phyloP scores from a whole-genome alignment of 208 protist genomes.

The Wallacemonas sp. region DNA sequence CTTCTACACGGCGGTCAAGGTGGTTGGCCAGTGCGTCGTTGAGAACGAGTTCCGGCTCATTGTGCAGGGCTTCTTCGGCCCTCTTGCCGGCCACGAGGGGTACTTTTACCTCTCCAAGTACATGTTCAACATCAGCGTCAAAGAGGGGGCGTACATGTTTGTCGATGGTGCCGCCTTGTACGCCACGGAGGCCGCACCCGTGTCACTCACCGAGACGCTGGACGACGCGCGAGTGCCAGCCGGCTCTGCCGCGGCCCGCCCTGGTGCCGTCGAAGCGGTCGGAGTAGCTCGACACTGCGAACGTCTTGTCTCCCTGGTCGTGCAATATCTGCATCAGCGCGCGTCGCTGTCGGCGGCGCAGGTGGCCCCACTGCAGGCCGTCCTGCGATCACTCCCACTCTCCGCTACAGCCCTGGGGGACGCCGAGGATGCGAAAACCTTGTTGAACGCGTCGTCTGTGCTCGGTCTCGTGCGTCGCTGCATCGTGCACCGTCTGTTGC shows the following conservation, averaged over 20 bases:
- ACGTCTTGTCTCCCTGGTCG: neutral
- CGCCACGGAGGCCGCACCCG: neutral
- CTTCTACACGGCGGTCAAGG: constrained; percentile 79
- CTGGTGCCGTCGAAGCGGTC: neutral
- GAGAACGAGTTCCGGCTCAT: constrained; percentile 71
- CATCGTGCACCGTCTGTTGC: neutral
- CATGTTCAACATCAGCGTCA: constrained; percentile 45
- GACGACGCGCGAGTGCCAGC: neutral
- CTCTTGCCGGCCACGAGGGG: constrained; percentile 40
- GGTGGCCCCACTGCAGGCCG: neutral
- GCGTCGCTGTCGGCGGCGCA: neutral
- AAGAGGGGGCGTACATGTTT: constrained; percentile 52
- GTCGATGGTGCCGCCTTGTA: constrained; percentile 27
- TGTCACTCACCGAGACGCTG: neutral
- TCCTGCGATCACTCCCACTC: neutral
- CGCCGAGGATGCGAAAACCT: neutral
- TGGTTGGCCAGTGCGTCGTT: constrained; percentile 63
- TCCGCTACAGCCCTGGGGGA: constrained; percentile 1
- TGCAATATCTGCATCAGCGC: neutral
- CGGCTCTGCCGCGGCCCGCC: neutral
- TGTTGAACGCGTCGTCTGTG: neutral
- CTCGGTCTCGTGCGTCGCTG: neutral
- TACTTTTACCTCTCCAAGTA: constrained; percentile 61
- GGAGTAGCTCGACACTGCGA: neutral
- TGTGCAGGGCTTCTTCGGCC: constrained; percentile 73